Base-by-base conservation (phyloP, 2,329 filamentous ascomycete genomes). In the Sclerotiophoma versabilis region DNA sequence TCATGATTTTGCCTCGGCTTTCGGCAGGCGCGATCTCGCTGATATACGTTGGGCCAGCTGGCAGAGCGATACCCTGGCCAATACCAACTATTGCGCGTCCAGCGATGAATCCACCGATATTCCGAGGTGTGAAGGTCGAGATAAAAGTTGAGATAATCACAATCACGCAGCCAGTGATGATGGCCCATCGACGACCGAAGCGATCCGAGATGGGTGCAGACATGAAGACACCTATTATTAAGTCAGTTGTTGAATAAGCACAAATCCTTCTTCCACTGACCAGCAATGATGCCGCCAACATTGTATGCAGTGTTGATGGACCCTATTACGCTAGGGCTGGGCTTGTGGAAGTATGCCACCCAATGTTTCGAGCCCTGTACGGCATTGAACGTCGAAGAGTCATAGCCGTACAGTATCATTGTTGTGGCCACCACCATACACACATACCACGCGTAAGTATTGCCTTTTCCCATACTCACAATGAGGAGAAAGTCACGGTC, bases 41-140 rank as follows among this genome's bases (percentile, higher is more conserved):
- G 59, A 88, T 88, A 71, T 88, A 88, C 37, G 87, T 84, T 8
- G 85, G 84, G 2, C 85, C 86, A 26, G 86, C 79, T 17, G 34
- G 25, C 4, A 51, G 22, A 23, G 34, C 37, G 12, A 49, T 49
- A 12, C 48, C 38, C 27, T 50, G 32, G 3, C 38, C 48, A 15
- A 44, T 36, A 10, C 48, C 38, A 14, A 43, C 26, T 6, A 50
- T 26, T 4, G 32, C 48, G 8, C 38, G 48, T 15, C 38, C 38
- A 22, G 38, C 48, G 19, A 50, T 44, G 14, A 50, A 50, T 1
- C 30, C 37, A n/a, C 25, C 38, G 22, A 44, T 37, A 15, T 43
- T 36, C 12, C 34, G 44, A 8, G 48, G 38, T 30, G 48, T 37
- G 22, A 50, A 50, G 3, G 29, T 50, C 10, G 29, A 37, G 20